A percentile compares a stretch with the other conserved stretches of the same genome.
Conservation (phyloP, 225 moss, liverwort and hornwort genomes). For the Straminergon stramineum region DNA sequence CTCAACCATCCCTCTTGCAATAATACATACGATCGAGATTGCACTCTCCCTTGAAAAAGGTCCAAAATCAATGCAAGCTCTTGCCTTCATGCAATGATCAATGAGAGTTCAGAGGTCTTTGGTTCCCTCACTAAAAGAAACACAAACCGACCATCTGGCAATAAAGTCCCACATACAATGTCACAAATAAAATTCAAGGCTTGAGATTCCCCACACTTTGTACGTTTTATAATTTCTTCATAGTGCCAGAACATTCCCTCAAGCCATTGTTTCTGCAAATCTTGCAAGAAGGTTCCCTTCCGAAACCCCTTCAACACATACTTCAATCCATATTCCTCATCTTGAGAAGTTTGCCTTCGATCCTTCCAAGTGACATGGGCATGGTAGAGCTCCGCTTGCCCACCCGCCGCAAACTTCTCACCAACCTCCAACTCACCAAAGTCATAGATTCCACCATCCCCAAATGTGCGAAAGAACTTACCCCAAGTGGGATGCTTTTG, state of each 20-base stretch:
- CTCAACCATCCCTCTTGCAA: neutral
- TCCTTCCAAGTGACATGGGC: neutral
- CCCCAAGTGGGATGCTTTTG: neutral
- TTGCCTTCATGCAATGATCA: neutral
- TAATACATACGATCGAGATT: rapidly evolving
- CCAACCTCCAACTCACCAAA: neutral
- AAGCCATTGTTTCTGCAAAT: neutral
- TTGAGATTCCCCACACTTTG: neutral
- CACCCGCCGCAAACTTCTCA: neutral
- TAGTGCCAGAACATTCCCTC: neutral
- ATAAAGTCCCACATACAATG: neutral
- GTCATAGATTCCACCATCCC: neutral
- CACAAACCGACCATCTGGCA: neutral
- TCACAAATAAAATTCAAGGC: too few relatives aligned
- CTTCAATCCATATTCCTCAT: rapidly evolving
- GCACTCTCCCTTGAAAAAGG: rapidly evolving
- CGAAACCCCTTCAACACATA: neutral
- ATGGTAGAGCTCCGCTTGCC: neutral
- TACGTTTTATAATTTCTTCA: neutral
- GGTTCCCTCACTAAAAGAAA: neutral
- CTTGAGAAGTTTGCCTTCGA: rapidly evolving
- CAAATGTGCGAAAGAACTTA: rapidly evolving
- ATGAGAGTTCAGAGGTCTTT: neutral
- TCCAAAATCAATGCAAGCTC: neutral
- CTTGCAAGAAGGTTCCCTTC: neutral